Conservation (phyloP, 2,329 filamentous ascomycete genomes). For the Diplodia sapinea region DNA sequence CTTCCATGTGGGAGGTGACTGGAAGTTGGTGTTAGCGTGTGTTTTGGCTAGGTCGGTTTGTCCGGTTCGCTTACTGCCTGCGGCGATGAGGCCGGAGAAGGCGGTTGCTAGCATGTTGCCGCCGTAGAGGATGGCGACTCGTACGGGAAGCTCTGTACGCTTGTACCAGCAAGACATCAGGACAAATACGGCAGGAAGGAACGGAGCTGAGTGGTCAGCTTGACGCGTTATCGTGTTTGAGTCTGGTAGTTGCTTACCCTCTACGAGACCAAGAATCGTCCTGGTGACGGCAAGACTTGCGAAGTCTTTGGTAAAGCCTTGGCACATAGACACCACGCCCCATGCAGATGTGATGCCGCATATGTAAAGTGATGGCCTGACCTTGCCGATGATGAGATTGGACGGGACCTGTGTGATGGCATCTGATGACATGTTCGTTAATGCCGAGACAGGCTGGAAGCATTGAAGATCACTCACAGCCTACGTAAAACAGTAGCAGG, state of each 20-base stretch:
- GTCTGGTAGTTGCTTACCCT: background rate
- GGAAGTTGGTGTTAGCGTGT: background rate
- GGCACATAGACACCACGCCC: constrained; percentile 24
- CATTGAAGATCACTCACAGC: constrained; percentile 10
- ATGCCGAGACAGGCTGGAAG: background rate
- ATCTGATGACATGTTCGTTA: background rate
- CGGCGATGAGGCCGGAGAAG: constrained; percentile 61
- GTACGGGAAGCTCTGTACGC: constrained; percentile 57
- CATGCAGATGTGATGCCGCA: constrained; percentile 18
- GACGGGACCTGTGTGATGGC: constrained; percentile 34
- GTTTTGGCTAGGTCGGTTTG: background rate
- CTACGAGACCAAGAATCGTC: constrained; percentile 32
- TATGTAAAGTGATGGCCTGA: constrained; percentile 32
- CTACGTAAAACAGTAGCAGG: constrained; percentile 40
- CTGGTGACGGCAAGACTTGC: constrained; percentile 19
- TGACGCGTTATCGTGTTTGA: background rate
- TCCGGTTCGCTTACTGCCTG: constrained; percentile 53
- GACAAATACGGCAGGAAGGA: constrained; percentile 53
- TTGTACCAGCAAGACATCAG: constrained; percentile 61
- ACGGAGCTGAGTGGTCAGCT: background rate
- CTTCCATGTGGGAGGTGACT: constrained; percentile 29
- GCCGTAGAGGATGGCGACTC: constrained; percentile 60
- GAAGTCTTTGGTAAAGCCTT: constrained; percentile 28
- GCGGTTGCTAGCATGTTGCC: constrained; percentile 57
- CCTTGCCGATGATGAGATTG: constrained; percentile 26